Percentiles rank a stretch among this genome's conserved stretches.
phyloP scores from a whole-genome alignment of 306 rosid species.

The Prunus kanzakura region DNA sequence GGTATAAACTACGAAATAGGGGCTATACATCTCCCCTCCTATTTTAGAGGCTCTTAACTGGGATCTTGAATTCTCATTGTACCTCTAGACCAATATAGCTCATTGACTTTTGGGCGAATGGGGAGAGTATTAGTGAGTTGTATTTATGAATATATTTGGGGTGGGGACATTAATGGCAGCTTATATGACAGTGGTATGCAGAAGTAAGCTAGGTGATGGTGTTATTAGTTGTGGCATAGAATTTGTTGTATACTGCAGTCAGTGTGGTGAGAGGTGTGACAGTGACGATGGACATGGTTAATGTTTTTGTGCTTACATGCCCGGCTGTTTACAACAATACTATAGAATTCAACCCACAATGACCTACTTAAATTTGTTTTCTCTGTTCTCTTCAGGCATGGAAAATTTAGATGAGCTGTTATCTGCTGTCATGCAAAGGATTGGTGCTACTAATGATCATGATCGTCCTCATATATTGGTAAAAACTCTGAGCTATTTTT shows the following conservation, averaged over 20 bases:
- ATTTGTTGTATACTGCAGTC: not conserved
- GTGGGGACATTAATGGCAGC: not conserved
- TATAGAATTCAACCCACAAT: not conserved
- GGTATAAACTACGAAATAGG: not conserved
- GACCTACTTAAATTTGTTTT: not conserved
- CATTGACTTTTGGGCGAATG: not conserved
- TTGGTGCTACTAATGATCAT: conserved; percentile 30
- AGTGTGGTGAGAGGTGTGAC: not conserved
- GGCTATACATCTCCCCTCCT: not conserved
- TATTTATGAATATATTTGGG: not conserved
- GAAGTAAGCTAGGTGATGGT: not conserved
- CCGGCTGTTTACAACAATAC: not conserved
- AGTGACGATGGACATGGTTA: not conserved
- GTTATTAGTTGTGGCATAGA: not conserved
- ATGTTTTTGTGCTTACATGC: not conserved
- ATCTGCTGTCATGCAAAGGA: conserved; percentile 65
- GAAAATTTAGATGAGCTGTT: conserved; percentile 73
- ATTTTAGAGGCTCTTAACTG: not conserved
- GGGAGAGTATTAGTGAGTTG: not conserved
- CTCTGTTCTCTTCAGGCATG: conserved; percentile 35
- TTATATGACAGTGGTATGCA: not conserved
- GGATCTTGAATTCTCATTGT: not conserved
- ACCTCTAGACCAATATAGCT: not conserved
- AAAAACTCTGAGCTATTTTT: no score
- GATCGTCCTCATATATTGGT: no score